Conservation (phyloP, 2,329 filamentous ascomycete genomes). For the Reticulascus tulasneorum region DNA sequence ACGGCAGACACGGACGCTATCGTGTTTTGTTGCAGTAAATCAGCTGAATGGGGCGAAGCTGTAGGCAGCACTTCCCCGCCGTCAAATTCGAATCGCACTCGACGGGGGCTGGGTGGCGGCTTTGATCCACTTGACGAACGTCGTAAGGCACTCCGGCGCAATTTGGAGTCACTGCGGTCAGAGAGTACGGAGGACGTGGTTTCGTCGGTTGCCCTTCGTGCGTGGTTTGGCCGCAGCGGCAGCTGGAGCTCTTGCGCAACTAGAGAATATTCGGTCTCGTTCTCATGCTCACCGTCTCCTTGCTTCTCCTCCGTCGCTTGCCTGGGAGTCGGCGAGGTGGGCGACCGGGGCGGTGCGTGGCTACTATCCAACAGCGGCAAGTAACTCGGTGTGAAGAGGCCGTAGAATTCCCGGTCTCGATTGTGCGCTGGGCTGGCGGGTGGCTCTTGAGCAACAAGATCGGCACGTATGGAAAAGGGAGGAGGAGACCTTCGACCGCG, state of each 20-base stretch:
- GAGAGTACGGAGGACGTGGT: conserved; percentile 48
- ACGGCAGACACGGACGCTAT: conserved; percentile 18
- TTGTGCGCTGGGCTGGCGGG: conserved; percentile 24
- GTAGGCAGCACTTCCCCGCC: conserved; percentile 59
- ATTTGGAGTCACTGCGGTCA: conserved; percentile 46
- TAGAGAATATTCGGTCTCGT: conserved; percentile 3
- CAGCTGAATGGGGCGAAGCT: conserved; percentile 44
- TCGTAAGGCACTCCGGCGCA: conserved; percentile 53
- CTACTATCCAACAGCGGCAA: conserved; percentile 56
- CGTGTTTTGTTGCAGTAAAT: conserved; percentile 21
- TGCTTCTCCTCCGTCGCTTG: conserved; percentile 4
- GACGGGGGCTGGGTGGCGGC: conserved; percentile 50
- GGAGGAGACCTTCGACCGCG: not conserved
- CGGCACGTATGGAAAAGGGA: conserved; percentile 1
- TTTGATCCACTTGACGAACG: conserved; percentile 48
- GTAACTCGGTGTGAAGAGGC: conserved; percentile 60
- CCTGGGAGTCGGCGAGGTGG: conserved; percentile 16
- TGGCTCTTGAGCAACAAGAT: too few species aligned
- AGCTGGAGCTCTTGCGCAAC: conserved; percentile 12
- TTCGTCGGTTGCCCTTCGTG: conserved; percentile 41
- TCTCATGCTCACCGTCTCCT: not conserved
- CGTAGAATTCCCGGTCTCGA: conserved; percentile 56
- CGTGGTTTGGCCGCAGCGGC: conserved; percentile 27
- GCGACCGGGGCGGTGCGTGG: conserved; percentile 21
- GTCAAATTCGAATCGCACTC: conserved; percentile 59